Conservation (phyloP, 495 filamentous ascomycete genomes). For the Trichoderma virens region DNA sequence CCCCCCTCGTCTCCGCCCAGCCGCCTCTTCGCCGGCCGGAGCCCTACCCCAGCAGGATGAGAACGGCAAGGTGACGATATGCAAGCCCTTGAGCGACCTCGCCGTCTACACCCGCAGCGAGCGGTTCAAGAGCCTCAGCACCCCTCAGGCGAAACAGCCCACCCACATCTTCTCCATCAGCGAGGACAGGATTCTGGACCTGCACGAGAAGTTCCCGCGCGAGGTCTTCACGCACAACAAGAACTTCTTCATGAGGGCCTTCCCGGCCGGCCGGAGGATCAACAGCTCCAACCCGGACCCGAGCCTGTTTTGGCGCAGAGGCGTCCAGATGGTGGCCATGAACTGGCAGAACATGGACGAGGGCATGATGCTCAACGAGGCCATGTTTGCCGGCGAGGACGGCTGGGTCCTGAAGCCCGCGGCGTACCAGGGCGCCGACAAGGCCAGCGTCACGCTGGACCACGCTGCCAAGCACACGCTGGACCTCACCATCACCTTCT, state of each 20-base stretch:
- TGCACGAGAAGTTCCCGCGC: slow-evolving; percentile 46
- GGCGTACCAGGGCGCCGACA: slow-evolving; percentile 33
- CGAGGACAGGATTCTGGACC: slow-evolving; percentile 61
- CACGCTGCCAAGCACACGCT: slow-evolving; percentile 19
- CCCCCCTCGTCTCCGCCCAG: not conserved
- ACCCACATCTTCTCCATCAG: slow-evolving; percentile 82
- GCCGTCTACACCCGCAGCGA: slow-evolving; percentile 82
- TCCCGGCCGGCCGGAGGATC: slow-evolving; percentile 71
- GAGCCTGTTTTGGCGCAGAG: slow-evolving; percentile 72
- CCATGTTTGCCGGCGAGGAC: slow-evolving; percentile 75
- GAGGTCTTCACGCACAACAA: slow-evolving; percentile 76
- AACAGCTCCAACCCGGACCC: slow-evolving; percentile 84
- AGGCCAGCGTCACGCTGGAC: slow-evolving; percentile 10
- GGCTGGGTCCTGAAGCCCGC: slow-evolving; percentile 85
- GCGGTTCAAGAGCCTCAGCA: slow-evolving; percentile 61
- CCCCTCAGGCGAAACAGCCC: slow-evolving; percentile 49
- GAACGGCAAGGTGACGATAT: slow-evolving; percentile 50
- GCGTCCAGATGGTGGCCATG: slow-evolving; percentile 86
- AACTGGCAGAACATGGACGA: slow-evolving; percentile 90
- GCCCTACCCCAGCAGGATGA: not conserved
- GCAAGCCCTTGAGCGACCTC: slow-evolving; percentile 59
- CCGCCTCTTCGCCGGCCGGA: not conserved
- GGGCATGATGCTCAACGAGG: slow-evolving; percentile 92
- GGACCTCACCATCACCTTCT: slow-evolving; percentile 35
- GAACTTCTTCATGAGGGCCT: slow-evolving; percentile 79